A percentile compares a stretch with the other conserved stretches of the same genome.
These are phyloP conservation scores for Stenocarpella maydis DNA, from an alignment of 2,329 filamentous ascomycete species.

Conservation along the genomic window DNA sequence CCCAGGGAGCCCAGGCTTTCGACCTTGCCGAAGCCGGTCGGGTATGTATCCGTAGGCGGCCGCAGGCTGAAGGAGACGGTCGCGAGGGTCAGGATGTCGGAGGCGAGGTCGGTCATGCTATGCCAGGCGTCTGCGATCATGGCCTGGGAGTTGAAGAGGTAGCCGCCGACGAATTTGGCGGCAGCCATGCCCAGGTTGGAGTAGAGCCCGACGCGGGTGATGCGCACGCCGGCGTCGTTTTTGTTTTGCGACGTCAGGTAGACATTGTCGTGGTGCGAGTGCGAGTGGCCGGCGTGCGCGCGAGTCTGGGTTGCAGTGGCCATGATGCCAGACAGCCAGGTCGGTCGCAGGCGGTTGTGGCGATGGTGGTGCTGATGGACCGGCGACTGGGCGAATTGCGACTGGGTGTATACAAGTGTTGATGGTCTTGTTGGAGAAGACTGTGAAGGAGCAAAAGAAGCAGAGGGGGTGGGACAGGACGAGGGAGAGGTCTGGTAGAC, in stretches of 20 bases:
- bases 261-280: slow-evolving; percentile 85
- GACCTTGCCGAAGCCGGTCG: slow-evolving; percentile 95
- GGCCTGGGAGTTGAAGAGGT: slow-evolving; percentile 92
- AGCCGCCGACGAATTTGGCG: slow-evolving; percentile 90
- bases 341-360: slow-evolving; percentile 30
- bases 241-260: slow-evolving; percentile 85
- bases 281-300: slow-evolving; percentile 61
- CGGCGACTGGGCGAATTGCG: slow-evolving; percentile 30
- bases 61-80: slow-evolving; percentile 94
- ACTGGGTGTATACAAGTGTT: slow-evolving; percentile 17
- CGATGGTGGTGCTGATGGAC: slow-evolving; percentile 26
- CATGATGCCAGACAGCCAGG: slow-evolving; percentile 42
- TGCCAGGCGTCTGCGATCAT: slow-evolving; percentile 95
- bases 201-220: slow-evolving; percentile 86
- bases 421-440: slow-evolving; percentile 33
- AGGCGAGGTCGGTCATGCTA: slow-evolving; percentile 92
- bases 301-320: slow-evolving; percentile 42
- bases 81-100: slow-evolving; percentile 90
- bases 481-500: slow-evolving; percentile 44
- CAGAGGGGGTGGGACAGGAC: slow-evolving; percentile 38
- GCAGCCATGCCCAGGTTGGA: slow-evolving; percentile 95
- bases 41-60: slow-evolving; percentile 83
- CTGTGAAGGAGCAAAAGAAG: slow-evolving; percentile 27
- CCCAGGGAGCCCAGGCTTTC: slow-evolving; percentile 94
- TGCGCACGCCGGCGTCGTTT: slow-evolving; percentile 91